These are phyloP conservation scores for Agrocybe chaxingu DNA, from an alignment of 768 basidiomycete species.

Conservation along the genomic window DNA sequence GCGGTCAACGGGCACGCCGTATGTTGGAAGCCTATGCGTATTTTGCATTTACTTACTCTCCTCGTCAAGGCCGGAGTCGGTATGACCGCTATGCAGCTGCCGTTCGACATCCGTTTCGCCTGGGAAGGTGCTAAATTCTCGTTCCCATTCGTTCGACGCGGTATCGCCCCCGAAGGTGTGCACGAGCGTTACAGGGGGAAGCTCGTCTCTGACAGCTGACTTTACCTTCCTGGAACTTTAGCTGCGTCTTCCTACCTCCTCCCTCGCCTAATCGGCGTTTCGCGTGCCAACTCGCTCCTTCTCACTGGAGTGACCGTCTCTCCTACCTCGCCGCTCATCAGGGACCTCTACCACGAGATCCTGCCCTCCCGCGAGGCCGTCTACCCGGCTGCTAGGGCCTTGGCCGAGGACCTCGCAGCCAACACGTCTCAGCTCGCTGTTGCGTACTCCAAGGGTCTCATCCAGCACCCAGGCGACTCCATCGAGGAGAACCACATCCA, in stretches of 20 bases:
- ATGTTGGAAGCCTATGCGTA: constrained; percentile 3
- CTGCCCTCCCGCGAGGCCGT: constrained; percentile 49
- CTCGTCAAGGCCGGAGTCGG: constrained; percentile 43
- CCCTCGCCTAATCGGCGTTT: constrained; percentile 50
- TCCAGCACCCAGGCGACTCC: constrained; percentile 47
- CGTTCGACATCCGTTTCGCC: constrained; percentile 49
- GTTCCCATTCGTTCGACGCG: constrained; percentile 48
- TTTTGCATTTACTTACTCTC: not conserved
- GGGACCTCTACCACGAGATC: constrained; percentile 43
- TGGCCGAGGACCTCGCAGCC: constrained; percentile 48
- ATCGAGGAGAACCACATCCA: constrained; percentile 53
- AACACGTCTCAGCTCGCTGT: constrained; percentile 49
- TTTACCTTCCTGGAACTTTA: not conserved
- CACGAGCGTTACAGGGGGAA: not conserved
- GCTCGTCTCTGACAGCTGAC: too few species aligned
- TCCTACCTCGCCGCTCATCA: constrained; percentile 41
- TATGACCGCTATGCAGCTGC: constrained; percentile 46
- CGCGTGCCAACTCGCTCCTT: constrained; percentile 48
- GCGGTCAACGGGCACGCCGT: constrained; percentile 54
- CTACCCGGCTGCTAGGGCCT: constrained; percentile 46
- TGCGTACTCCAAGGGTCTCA: constrained; percentile 48
- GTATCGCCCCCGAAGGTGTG: constrained; percentile 31
- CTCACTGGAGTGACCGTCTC: constrained; percentile 43
- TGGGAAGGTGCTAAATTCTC: constrained; percentile 47
- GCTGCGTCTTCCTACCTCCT: constrained; percentile 40